Evolutionary conservation across 2,329 filamentous ascomycete species (phyloP).

Genomic region (Xylariaceae sp.): DNA sequence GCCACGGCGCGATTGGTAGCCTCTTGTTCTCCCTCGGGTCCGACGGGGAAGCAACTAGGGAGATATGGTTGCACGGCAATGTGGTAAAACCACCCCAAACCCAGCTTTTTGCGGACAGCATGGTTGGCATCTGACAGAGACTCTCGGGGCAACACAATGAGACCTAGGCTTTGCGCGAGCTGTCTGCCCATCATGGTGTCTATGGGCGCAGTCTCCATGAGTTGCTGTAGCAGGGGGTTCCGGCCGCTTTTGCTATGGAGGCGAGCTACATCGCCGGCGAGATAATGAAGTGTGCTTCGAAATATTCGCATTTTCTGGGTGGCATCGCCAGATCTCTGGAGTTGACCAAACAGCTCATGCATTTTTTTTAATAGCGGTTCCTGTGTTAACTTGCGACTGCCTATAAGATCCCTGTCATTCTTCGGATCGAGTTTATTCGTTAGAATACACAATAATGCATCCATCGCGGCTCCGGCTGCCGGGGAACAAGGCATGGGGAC

Average conservation of each 20-base stretch:
- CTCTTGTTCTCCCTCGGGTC: constrained; percentile 24
- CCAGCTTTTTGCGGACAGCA: constrained; percentile 26
- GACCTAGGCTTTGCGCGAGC: constrained; percentile 27
- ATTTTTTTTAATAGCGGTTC: constrained; percentile 11
- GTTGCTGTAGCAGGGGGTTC: constrained; percentile 24
- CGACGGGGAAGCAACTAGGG: constrained; percentile 40
- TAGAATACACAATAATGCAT: constrained; percentile 26
- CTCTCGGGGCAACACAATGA: constrained; percentile 30
- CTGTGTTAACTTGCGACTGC: constrained; percentile 19
- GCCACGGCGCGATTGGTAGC: constrained; percentile 43
- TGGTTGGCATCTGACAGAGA: constrained; percentile 29
- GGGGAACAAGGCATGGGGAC: constrained; percentile 18
- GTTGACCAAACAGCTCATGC: neutral
- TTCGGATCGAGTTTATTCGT: constrained; percentile 29
- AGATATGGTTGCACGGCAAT: constrained; percentile 35
- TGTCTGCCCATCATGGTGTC: constrained; percentile 25
- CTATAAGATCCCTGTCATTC: constrained; percentile 2
- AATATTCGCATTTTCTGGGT: constrained; percentile 21
- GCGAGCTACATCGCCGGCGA: constrained; percentile 32
- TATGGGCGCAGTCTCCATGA: constrained; percentile 19
- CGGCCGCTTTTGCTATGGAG: constrained; percentile 17
- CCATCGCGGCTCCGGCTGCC: constrained; percentile 26
- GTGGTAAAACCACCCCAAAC: constrained; percentile 30
- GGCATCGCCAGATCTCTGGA: neutral
- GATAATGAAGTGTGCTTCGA: constrained; percentile 30